Evolutionary conservation across 257 asterid genomes (phyloP), one percentile per base, ranked within the genome.

Genomic region (Capsicum pubescens): DNA sequence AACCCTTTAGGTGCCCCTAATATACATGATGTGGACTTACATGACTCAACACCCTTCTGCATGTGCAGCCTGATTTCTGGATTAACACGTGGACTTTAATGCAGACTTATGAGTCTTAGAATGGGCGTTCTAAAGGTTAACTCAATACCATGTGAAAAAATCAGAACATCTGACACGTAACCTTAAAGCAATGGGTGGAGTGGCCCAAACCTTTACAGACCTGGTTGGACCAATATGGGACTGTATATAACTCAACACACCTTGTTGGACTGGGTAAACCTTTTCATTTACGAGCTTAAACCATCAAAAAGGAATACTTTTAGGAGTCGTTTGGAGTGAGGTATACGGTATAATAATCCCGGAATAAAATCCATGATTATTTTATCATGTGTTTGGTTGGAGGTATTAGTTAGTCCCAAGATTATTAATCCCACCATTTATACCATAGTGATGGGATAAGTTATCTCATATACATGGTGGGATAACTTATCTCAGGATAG

Each of bases 151-250:
- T 76, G 63, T 21, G 61, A 21, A 21, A 74, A 26, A 50, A 19
- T 19, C 44, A 52, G 46, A 76, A 26, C 81, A 76, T 46, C 11
- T 14, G 52, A 76, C 2, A 19, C 46, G 52, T 52, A 69, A 69
- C 21, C 55, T 39, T 69, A 69, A 39, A 69, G 78, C 78, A 69
- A 69, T 8, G 32, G 55, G 15, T 19, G 63, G 81, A 54, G 81
- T 14, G 21, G 2, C 81, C 48, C 63, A 76, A 76, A 54, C 42
- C 81, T 76, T 76, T 76, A 54, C 39, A 76, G 61, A 76, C 81
- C 48, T 76, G 63, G 26, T 50, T 76, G 21, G 64, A 52, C 48
- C 5, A 76, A 52, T 52, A 54, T 76, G 81, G 26, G 3, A 26
- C 44, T 21, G 46, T 26, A 76, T 52, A 76, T 52, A 76, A 21